Evolutionary conservation across 2,329 filamentous ascomycete species (phyloP), one percentile per base, ranked within the genome.

Genomic region (Colletotrichum filicis): DNA sequence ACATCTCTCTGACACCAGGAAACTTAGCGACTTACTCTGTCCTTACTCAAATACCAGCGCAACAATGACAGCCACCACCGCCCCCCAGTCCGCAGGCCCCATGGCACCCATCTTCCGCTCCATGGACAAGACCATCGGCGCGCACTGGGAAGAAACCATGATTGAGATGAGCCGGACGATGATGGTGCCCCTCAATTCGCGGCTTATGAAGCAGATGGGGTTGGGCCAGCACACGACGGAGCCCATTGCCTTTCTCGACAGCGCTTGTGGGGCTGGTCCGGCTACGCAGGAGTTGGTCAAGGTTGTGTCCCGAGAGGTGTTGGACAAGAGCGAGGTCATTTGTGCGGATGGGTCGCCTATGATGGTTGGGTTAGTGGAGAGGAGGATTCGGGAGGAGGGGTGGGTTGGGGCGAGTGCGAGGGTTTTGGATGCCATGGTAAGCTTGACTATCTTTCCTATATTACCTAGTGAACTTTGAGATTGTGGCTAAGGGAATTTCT

Each of bases 261-360:
- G 85, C 74, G 88, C 86, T 7, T 90, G 88, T 68, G 89, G 89
- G 0, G 82, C 83, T 4, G 89, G 88, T 0, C 82, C 88, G 19
- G 80, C 89, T 14, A 85, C 85, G 1, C 83, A 85, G 9, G 78
- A 85, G 30, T 76, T 90, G 16, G 84, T 88, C 68, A 42, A 42
- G 12, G 37, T 3, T 19, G 37, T 42, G 37, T 2, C 37, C 0
- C 6, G 37, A 42, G 37, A 42, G 37, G 37, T 42, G 37, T 5
- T 42, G 14, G 37, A 42, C 14, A 42, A 42, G 37, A 42, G 37
- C 14, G 37, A 42, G 14, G 37, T 90, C 66, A 76, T 87, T n/a
- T 88, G 85, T 35, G 84, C 85, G 4, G 89, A 91, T 75, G 80
- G 83, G 26, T 85, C 86, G 0, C 79, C 81, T 1, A 78, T 76